Base-by-base conservation (phyloP, 306 rosid genomes). In the Mimosa pudica region DNA sequence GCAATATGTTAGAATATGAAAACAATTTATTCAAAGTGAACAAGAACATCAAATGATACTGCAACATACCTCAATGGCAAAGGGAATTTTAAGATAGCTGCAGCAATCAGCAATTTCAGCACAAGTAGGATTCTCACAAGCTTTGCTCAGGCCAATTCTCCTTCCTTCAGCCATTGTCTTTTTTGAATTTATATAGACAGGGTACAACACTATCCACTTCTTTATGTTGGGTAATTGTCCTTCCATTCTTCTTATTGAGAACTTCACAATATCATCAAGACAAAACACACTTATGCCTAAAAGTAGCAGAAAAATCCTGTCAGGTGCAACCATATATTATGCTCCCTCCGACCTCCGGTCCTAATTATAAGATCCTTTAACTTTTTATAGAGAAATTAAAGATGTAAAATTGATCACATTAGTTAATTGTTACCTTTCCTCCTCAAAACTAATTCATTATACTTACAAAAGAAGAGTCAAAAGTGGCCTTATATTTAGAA, bases 101-200 rank as follows among this genome's bases (percentile, higher is more conserved):
- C 98, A 92, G 77, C 98, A 95, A 84, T 95, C 98, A 9, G 88
- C 94, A 41, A 92, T 91, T 84, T 95, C 98, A 24, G 78, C 89
- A 54, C 97, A 92, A 38, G 96, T 92, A 48, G 98, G 97, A 83
- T 89, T 92, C 80, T 90, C 96, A 11, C 97, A 90, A 2, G 98
- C 91, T 70, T 92, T 91, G 57, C 82, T 77, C 69, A 87, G 47
- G 32, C 88, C 77, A 10, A 95, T 95, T 63, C 96, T 81, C 72
- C 98, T 89, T 75, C 98, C 98, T 89, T 95, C 89, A 3, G 94
- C 98, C 8, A 95, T 67, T 0, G 97, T 95, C 61, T 95, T 92
- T 86, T 91, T 95, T 35, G 98, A 92, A 79, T 95, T 92, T 0
- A 95, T 87, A 66, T 92, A 95, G 68, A 95, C 85, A 3, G 97